Percentiles rank a stretch among this genome's conserved stretches.
Evolutionary conservation across 2,329 filamentous ascomycete genomes (phyloP).

Genomic region (Clarireedia paspali): DNA sequence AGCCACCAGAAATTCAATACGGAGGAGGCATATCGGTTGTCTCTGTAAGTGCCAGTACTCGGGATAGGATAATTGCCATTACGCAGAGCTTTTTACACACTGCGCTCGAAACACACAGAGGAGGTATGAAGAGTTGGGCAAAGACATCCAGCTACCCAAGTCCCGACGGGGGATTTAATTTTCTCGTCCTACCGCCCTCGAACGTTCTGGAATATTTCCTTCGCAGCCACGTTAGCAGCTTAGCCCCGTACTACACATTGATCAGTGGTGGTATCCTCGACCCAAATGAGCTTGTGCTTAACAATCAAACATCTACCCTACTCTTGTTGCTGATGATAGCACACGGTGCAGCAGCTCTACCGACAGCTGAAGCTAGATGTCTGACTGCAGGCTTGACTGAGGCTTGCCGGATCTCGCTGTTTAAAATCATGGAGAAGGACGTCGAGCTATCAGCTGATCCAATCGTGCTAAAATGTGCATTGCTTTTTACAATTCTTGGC

Average conservation of each 20-base stretch:
- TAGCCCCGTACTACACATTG: slow-evolving; percentile 59
- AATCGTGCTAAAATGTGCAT: slow-evolving; percentile 54
- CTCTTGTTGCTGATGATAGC: slow-evolving; percentile 66
- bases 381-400: slow-evolving; percentile 61
- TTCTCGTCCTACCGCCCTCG: slow-evolving; percentile 57
- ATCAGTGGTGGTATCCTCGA: slow-evolving; percentile 53
- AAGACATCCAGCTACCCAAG: slow-evolving; percentile 25
- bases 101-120: slow-evolving; percentile 59
- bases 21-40: slow-evolving; percentile 32
- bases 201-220: slow-evolving; percentile 62
- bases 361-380: slow-evolving; percentile 56
- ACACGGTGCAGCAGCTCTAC: slow-evolving; percentile 59
- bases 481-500: slow-evolving; percentile 60
- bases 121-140: slow-evolving; percentile 29
- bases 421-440: slow-evolving; percentile 65
- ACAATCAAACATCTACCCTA: slow-evolving; percentile 57
- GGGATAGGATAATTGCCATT: slow-evolving; percentile 64
- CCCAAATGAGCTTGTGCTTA: slow-evolving; percentile 58
- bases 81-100: slow-evolving; percentile 65
- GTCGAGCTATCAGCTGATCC: slow-evolving; percentile 60
- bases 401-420: slow-evolving; percentile 64
- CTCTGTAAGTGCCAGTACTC: slow-evolving; percentile 41
- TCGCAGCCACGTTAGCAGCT: slow-evolving; percentile 56
- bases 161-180: slow-evolving; percentile 46
- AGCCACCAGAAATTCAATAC: slow-evolving; percentile 9